Base-by-base conservation (phyloP, 805 yeast genomes). In the Pichia cephalocereana region DNA sequence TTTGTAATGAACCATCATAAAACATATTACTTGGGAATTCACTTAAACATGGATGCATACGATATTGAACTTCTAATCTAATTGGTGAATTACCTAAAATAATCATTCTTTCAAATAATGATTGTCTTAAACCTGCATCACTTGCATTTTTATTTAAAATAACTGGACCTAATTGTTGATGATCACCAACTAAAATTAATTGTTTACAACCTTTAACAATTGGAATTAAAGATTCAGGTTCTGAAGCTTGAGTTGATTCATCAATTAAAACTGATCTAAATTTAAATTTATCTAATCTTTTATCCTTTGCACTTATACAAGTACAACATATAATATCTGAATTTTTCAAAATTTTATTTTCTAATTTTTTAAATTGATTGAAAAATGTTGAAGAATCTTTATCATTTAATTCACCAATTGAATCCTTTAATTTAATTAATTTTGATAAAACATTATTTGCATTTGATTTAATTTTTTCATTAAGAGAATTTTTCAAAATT, bases 161-260 rank as follows among this genome's bases (percentile, higher is more conserved):
- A 26, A 89, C 95, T 0, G 98, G 97, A 2, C 97, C 96, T 54
- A 90, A 71, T 69, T 90, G 98, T 67, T 88, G 91, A 66, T 91
- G 97, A 64, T 90, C 98, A 60, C 98, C 98, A 39, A 67, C 96
- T 34, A 90, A 69, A 42, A 90, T 78, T 8, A 89, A 87, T 62
- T 90, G 96, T 60, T 83, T 84, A 42, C 95, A 89, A 27, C 96
- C 96, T 55, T 82, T 84, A 2, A 84, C 88, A 38, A 90, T 77
- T 12, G 98, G 96, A 54, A 90, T 87, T 58, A 90, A 72, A 58
- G 86, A 80, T 64, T 89, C 96, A 1, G 96, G 96, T 64, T 90
- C 98, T 0, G 91, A 77, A 2, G 96, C 91, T 67, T 91, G 97
- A 0, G 97, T 88, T 59, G 88, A 82, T 68, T 90, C 98, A 66